A percentile compares a stretch with the other conserved stretches of the same genome.
Conservation (phyloP, 371 early-diverging fungal species). For the Encephalitozoon cuniculi region DNA sequence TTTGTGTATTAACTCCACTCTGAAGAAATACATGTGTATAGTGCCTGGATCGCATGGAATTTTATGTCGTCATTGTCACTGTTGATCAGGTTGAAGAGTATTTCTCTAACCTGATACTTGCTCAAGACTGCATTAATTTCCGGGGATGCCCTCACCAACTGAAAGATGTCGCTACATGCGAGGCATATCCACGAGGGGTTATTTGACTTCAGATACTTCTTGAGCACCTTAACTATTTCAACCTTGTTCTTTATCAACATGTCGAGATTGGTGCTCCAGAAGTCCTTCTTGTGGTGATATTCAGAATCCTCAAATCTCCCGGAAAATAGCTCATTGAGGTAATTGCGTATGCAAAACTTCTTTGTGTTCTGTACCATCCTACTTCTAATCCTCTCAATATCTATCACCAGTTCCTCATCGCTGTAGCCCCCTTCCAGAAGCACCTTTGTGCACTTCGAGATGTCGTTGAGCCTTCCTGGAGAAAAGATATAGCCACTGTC, state of each 20-base stretch:
- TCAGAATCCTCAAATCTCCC: slow-evolving; percentile 51
- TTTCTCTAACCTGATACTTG: slow-evolving; percentile 52
- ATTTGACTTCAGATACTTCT: slow-evolving; percentile 55
- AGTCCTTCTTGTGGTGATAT: slow-evolving; percentile 54
- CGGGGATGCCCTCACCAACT: slow-evolving; percentile 50
- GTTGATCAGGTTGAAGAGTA: slow-evolving; percentile 46
- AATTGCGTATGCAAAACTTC: slow-evolving; percentile 14
- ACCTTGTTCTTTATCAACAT: slow-evolving; percentile 36
- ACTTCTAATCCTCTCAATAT: slow-evolving; percentile 1
- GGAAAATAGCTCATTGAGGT: slow-evolving; percentile 52
- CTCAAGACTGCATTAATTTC: slow-evolving; percentile 32
- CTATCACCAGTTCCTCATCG: slow-evolving; percentile 1
- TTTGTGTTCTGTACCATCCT: neutral
- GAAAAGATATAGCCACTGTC: slow-evolving; percentile 11
- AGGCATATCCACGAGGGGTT: slow-evolving; percentile 49
- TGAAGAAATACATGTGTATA: slow-evolving; percentile 52
- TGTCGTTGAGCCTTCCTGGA: neutral
- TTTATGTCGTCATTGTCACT: slow-evolving; percentile 55
- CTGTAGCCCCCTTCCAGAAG: neutral
- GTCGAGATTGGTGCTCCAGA: slow-evolving; percentile 50
- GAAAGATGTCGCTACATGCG: slow-evolving; percentile 57
- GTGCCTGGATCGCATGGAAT: slow-evolving; percentile 58
- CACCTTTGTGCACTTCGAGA: neutral
- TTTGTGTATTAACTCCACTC: slow-evolving; percentile 45
- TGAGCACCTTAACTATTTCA: slow-evolving; percentile 56